Evolutionary conservation across 2,329 filamentous ascomycete species (phyloP), one percentile per base, ranked within the genome.

Genomic region (Alternaria ethzedia): DNA sequence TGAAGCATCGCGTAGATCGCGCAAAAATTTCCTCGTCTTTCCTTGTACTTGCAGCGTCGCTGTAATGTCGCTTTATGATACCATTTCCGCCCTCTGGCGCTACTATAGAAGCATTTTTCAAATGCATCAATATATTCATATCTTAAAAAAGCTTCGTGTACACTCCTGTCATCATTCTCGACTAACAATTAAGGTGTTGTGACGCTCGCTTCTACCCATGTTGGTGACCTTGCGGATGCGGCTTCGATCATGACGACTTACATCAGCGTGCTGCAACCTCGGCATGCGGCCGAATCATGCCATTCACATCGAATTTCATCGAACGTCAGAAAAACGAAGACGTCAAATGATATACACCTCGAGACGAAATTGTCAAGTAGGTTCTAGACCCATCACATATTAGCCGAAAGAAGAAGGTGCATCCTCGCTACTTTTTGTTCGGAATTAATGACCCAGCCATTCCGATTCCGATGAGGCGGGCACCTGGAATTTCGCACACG

Each of bases 21-120:
- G 41, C 26, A 20, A 47, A n/a, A 41, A 26, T 49, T 43, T 49
- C 30, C 23, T 23, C 15, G 23, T 50, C 30, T 46, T 55, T 54
- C 26, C 44, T n/a, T 63, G 20, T 28, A 26, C 52, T 15, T 28
- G 21, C 28, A 23, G 51, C 20, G 28, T 41, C 13, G 23, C 23
- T 30, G 17, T 60, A 17, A 52, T 47, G 26, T 25, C 57, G 12
- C 8, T 55, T 46, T 49, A 54, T 54, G 47, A 52, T 52, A 54
- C 56, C 46, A 52, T 52, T 10, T 17, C 5, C 20, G 20, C 49
- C 12, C 21, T 21, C 20, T 25, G 12, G 20, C 17, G 15, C 11
- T 25, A 10, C 9, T 10, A 23, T 15, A 30, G 45, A 52, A 52
- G 25, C 17, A 45, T 26, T 1, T 21, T 43, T 4, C 30, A n/a